Percentiles rank a stretch among this genome's conserved stretches.
Evolutionary conservation across 306 rosid species (phyloP).

Genomic region (Quercus variabilis): DNA sequence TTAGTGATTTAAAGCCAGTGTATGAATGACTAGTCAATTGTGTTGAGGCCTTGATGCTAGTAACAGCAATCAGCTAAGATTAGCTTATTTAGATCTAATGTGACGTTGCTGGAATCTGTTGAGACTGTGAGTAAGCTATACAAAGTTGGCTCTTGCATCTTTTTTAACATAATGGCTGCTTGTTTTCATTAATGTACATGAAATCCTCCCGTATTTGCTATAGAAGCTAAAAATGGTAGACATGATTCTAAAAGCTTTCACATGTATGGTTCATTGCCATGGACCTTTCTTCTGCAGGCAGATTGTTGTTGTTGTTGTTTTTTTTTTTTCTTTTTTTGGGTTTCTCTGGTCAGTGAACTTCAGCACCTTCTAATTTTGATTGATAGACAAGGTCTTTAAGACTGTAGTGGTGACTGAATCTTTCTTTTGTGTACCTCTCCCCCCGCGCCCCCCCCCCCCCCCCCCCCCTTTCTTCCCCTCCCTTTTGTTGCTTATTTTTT

Average conservation of each 20-base stretch:
- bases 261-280: neutral
- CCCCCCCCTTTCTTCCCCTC: no score
- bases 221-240: neutral
- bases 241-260: neutral
- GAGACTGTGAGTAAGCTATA: no score
- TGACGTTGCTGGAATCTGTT: no score
- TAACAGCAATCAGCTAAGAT: no score
- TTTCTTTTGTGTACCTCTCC: no score
- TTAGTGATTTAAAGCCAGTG: no score
- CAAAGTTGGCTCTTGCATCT: no score
- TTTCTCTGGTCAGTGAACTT: neutral
- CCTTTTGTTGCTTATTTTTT: neutral
- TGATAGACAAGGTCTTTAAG: neutral
- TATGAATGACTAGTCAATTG: no score
- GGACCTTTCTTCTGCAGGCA: neutral
- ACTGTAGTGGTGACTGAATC: slow-evolving; percentile 10
- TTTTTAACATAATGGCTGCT: no score
- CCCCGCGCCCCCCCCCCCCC: no score
- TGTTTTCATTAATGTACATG: neutral
- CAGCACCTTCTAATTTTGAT: neutral
- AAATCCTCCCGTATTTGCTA: neutral
- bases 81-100: no score
- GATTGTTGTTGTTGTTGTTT: neutral
- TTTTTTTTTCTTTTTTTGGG: neutral
- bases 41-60: no score